Percentiles rank a stretch among this genome's conserved stretches.
Conservation (phyloP, 441 rosid genomes). For the Aleurites moluccanus region DNA sequence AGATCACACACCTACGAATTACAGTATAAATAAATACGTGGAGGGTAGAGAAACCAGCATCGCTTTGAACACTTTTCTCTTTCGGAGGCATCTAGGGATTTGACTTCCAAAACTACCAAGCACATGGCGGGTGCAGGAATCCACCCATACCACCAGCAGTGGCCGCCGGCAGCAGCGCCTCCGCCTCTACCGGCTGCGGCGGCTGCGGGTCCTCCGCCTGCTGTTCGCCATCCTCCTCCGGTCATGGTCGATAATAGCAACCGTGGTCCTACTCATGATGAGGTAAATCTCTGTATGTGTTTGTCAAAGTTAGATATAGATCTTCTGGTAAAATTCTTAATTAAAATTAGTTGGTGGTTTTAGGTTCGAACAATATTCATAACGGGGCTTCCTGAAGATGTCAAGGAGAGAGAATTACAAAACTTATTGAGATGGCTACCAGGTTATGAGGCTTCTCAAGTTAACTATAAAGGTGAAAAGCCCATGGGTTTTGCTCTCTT, state of each 20-base stretch:
- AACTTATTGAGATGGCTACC: conserved; percentile 94
- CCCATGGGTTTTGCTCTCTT: conserved; percentile 99
- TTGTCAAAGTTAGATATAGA: no score
- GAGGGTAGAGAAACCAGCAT: no score
- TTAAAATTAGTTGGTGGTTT: neutral
- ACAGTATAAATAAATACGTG: no score
- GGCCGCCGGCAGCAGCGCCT: conserved; percentile 67
- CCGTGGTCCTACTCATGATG: conserved; percentile 61
- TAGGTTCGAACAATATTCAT: conserved; percentile 93
- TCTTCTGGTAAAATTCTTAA: no score
- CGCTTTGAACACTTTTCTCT: neutral
- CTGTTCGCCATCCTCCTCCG: conserved; percentile 59
- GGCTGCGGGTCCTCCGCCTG: conserved; percentile 48
- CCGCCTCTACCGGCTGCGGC: conserved; percentile 61
- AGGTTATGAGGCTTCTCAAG: conserved; percentile 97
- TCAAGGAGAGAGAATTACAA: conserved; percentile 92
- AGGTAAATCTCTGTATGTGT: conserved; percentile 33
- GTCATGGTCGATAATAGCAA: conserved; percentile 46
- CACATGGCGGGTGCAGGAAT: conserved; percentile 92
- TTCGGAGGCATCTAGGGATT: conserved; percentile 12
- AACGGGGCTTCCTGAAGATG: conserved; percentile 93
- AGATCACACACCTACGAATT: no score
- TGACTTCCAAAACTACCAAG: neutral
- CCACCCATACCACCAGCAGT: conserved; percentile 90
- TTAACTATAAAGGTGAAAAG: conserved; percentile 88